A percentile compares a stretch with the other conserved stretches of the same genome.
These are phyloP conservation scores for Colletotrichum sp. DNA, from an alignment of 2,329 filamentous ascomycete genomes.

Conservation along the genomic window DNA sequence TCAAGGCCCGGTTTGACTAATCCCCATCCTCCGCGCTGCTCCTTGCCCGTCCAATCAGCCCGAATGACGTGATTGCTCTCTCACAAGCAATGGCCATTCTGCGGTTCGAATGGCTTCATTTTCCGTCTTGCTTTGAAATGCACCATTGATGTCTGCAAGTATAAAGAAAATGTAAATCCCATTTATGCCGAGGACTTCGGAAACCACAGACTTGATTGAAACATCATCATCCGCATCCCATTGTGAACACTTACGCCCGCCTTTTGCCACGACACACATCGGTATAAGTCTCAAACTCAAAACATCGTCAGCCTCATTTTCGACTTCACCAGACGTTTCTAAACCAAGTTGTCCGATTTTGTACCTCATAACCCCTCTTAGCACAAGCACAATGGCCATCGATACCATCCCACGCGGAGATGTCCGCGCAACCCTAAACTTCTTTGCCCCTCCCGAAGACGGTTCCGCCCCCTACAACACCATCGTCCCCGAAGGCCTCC, in stretches of 20 bases:
- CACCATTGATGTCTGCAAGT: neutral
- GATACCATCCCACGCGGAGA: constrained; percentile 58
- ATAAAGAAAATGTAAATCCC: neutral
- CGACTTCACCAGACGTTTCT: neutral
- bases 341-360: neutral
- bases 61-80: constrained; percentile 15
- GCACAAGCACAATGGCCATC: constrained; percentile 38
- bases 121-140: constrained; percentile 17
- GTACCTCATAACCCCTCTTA: neutral
- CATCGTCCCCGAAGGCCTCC: constrained; percentile 67
- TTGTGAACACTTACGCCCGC: neutral
- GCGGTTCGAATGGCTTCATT: constrained; percentile 7
- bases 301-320: neutral
- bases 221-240: neutral
- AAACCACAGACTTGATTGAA: neutral
- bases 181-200: too few relatives aligned
- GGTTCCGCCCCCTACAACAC: constrained; percentile 67
- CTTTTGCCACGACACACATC: neutral
- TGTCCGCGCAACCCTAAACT: constrained; percentile 67
- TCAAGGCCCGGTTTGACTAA: constrained; percentile 3
- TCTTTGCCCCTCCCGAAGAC: constrained; percentile 66
- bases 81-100: neutral
- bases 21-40: neutral
- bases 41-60: neutral
- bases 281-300: neutral